Evolutionary conservation across 2,329 filamentous ascomycete species (phyloP), one percentile per base, ranked within the genome.

Genomic region (Coleophoma crateriformis): DNA sequence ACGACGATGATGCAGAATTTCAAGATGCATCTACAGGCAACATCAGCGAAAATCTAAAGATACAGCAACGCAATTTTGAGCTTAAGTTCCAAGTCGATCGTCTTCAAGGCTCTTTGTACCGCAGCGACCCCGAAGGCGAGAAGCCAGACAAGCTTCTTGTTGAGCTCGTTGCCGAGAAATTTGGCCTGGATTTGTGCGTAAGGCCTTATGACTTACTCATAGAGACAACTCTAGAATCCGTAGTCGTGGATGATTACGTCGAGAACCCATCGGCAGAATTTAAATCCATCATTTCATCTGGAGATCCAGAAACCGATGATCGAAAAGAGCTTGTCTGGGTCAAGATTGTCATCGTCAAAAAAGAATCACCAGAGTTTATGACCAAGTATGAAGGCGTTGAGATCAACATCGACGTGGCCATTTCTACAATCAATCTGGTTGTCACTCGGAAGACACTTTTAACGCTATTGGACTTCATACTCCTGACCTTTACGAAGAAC

Each of bases 31-130:
- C 76, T 17, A 79, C 86, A 50, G 78, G 77, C 7, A 73, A 68
- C 34, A 69, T 70, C 7, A 74, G 72, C 14, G 73, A 82, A 43
- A 76, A 82, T 34, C 73, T 88, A 22, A 88, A 87, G 61, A 74
- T 94, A 43, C 88, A 95, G 60, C 91, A 96, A 61, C 86, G 88
- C 41, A 92, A 87, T 55, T 97, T 99, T 58, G 90, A 99, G 65
- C 89, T 99, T 71, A 95, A 91, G 58, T 99, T 99, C 67, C 90
- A 89, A 8, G 94, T 99, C 34, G 94, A 96, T 61, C 90, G 87
- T 53, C 78, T 99, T 42, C 91, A 95, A 68, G 94, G 94, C 2
- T 97, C 94, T 1, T 74, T 99, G 1, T 99, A 89, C 67, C 83
- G 85, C 55, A 90, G 91, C 49, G 90, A 96, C 60, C 82, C 88